Evolutionary conservation across 306 rosid genomes (phyloP).

Genomic region (Casuarina cunninghamiana): DNA sequence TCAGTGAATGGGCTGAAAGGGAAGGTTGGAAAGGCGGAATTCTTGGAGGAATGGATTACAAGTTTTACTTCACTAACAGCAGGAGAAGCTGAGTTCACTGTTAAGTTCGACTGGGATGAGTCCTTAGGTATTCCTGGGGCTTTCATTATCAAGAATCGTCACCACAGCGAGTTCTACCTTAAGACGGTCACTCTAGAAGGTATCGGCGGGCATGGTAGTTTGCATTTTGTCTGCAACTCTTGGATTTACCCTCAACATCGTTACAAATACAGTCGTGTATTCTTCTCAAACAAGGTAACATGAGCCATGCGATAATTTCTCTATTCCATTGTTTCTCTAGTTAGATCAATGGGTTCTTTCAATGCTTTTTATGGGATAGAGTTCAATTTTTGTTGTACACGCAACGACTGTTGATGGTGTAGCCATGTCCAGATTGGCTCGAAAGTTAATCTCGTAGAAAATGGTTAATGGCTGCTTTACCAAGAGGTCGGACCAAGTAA

Average conservation of each 20-base stretch:
- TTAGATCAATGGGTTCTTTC: too few relatives aligned
- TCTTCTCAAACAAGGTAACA: slow-evolving; percentile 76
- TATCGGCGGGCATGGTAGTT: slow-evolving; percentile 59
- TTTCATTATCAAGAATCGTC: slow-evolving; percentile 57
- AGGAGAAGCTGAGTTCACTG: slow-evolving; percentile 42
- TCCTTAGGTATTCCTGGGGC: slow-evolving; percentile 78
- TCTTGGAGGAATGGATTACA: slow-evolving; percentile 71
- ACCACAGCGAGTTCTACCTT: slow-evolving; percentile 75
- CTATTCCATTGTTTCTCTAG: neutral
- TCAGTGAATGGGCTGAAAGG: slow-evolving; percentile 47
- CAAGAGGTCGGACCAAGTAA: neutral
- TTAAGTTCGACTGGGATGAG: slow-evolving; percentile 74
- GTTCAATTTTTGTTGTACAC: neutral
- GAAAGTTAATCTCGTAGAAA: neutral
- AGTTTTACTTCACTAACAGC: slow-evolving; percentile 42
- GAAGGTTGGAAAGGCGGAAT: slow-evolving; percentile 55
- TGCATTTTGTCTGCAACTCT: slow-evolving; percentile 80
- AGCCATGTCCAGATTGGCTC: neutral
- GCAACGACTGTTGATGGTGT: neutral
- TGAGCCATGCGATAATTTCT: neutral
- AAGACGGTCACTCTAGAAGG: slow-evolving; percentile 62
- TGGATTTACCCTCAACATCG: slow-evolving; percentile 90
- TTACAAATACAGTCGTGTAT: slow-evolving; percentile 60
- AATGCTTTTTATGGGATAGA: neutral
- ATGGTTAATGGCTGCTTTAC: neutral